phyloP scores from a whole-genome alignment of 192 early-diverging fungal genomes.

The Ramicandelaber brevisporus region DNA sequence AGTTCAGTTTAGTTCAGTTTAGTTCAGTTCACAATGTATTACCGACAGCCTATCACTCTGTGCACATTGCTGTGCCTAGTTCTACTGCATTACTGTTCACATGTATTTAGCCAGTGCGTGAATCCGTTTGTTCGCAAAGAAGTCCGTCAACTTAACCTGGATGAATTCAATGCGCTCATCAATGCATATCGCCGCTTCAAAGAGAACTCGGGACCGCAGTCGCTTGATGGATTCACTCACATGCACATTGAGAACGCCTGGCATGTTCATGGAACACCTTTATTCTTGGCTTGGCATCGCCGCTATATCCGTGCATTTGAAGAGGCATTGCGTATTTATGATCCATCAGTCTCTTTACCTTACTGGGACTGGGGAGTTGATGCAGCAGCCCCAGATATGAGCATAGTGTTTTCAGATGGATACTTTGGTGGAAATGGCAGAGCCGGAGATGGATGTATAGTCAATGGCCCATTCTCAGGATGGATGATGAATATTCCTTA shows the following conservation, averaged over 20 bases:
- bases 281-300: constrained; percentile 26
- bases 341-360: constrained; percentile 20
- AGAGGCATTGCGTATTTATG: constrained; percentile 17
- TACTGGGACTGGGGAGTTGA: constrained; percentile 39
- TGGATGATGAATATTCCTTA: constrained; percentile 12
- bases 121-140: too few species aligned
- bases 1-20: too few species aligned
- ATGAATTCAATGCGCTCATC: too few species aligned
- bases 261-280: constrained; percentile 13
- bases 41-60: too few species aligned
- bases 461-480: constrained; percentile 18
- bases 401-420: constrained; percentile 8
- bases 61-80: too few species aligned
- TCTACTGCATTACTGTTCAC: too few species aligned
- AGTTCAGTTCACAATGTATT: too few species aligned
- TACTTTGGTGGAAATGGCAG: constrained; percentile 17
- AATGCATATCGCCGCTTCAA: too few species aligned
- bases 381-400: constrained; percentile 17
- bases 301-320: constrained; percentile 20
- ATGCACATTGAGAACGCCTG: constrained; percentile 18
- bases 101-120: too few species aligned
- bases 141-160: too few species aligned
- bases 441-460: constrained; percentile 16
- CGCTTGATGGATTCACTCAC: constrained; percentile 13
- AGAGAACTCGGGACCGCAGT: neutral